These are phyloP conservation scores for Paralagenidium karlingii DNA, from an alignment of 352 stramenopile genomes.

Conservation along the genomic window DNA sequence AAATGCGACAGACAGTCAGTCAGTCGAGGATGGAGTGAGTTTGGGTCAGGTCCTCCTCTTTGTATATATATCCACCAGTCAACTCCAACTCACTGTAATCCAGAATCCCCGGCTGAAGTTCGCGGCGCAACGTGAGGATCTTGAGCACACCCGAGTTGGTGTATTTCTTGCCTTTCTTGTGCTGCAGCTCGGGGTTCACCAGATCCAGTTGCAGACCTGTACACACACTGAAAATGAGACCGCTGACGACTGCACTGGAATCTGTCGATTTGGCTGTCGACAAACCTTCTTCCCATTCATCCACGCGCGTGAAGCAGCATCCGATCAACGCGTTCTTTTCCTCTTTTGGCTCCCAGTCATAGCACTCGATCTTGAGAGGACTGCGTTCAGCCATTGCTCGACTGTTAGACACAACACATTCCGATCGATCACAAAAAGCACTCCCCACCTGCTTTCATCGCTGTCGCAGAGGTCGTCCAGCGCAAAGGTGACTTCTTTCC, in stretches of 20 bases:
- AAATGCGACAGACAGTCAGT: too few relatives aligned
- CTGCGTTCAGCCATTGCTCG: constrained; percentile 56
- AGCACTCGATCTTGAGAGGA: constrained; percentile 54
- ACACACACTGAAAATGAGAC: too few relatives aligned
- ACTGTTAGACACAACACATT: constrained; percentile 36
- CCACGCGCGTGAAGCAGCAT: constrained; percentile 31
- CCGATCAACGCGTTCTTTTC: constrained; percentile 59
- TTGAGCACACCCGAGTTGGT: constrained; percentile 59
- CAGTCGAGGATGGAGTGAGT: too few relatives aligned
- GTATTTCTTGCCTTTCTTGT: constrained; percentile 58
- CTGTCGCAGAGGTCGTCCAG: too few relatives aligned
- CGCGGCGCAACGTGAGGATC: constrained; percentile 53
- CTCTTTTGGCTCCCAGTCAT: constrained; percentile 68
- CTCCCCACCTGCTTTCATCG: too few relatives aligned
- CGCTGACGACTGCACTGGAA: too few relatives aligned
- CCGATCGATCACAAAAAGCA: too few relatives aligned
- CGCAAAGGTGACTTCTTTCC: constrained; percentile 34
- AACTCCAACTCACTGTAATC: too few relatives aligned
- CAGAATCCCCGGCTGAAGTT: too few relatives aligned
- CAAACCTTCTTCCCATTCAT: constrained; percentile 50
- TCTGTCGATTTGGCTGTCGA: too few relatives aligned
- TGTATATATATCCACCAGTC: too few relatives aligned
- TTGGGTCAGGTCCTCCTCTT: too few relatives aligned
- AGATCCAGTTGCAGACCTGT: constrained; percentile 41
- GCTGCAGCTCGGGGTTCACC: constrained; percentile 53